Evolutionary conservation across 2,329 filamentous ascomycete genomes (phyloP).

Genomic region (Fusarium duplospermum): DNA sequence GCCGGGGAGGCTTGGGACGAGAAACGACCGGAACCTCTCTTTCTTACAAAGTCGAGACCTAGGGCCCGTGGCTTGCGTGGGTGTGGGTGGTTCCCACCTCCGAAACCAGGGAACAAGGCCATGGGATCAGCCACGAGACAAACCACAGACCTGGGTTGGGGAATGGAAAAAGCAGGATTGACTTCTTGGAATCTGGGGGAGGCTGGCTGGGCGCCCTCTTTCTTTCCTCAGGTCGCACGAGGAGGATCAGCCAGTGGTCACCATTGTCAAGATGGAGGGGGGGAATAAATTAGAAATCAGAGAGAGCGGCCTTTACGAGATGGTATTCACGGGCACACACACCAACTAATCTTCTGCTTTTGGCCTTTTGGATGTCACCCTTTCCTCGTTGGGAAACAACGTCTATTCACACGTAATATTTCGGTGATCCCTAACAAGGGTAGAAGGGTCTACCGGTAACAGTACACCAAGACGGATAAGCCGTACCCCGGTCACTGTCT

Average conservation of each 20-base stretch:
- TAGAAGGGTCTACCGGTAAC: background rate
- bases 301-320: background rate
- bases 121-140: constrained; percentile 22
- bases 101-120: constrained; percentile 18
- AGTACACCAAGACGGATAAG: background rate
- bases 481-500: background rate
- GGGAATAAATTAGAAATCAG: constrained; percentile 26
- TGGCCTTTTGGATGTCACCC: constrained; percentile 27
- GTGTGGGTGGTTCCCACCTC: background rate
- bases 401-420: constrained; percentile 31
- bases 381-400: constrained; percentile 10
- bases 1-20: background rate
- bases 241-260: background rate
- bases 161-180: constrained; percentile 26
- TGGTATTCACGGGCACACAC: background rate
- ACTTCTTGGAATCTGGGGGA: constrained; percentile 22
- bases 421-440: constrained; percentile 11
- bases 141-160: constrained; percentile 15
- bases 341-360: background rate
- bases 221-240: constrained; percentile 3
- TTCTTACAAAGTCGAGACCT: constrained; percentile 7
- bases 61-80: constrained; percentile 13
- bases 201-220: constrained; percentile 2
- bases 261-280: background rate
- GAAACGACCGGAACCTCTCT: background rate